Conservation (phyloP, 495 filamentous ascomycete genomes). For the Penicillium fimorum region DNA sequence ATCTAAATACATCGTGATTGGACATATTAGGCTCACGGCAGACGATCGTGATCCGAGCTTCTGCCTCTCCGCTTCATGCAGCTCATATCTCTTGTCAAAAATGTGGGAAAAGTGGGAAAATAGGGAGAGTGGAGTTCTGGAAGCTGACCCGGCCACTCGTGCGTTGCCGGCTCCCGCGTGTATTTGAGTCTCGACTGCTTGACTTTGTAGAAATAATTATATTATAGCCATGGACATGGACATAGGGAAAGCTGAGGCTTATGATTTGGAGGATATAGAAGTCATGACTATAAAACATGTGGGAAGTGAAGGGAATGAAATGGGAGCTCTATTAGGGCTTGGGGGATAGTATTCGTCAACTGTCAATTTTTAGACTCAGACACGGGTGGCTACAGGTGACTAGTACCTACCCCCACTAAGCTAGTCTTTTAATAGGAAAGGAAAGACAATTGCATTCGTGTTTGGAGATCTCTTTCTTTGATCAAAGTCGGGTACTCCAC, state of each 20-base stretch:
- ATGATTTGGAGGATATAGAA: neutral
- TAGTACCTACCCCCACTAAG: slow-evolving; percentile 3
- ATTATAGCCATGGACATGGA: neutral
- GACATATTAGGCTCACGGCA: neutral
- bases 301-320: neutral
- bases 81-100: slow-evolving; percentile 13
- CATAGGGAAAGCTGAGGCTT: neutral
- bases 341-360: slow-evolving; percentile 2
- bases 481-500: neutral
- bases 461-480: neutral
- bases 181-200: neutral
- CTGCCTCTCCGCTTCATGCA: slow-evolving; percentile 12
- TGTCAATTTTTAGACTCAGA: neutral
- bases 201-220: neutral
- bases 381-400: slow-evolving; percentile 1
- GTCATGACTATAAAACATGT: neutral
- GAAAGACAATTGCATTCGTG: slow-evolving; percentile 9
- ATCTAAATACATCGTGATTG: neutral
- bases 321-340: neutral
- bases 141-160: slow-evolving; percentile 10
- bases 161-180: neutral
- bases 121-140: slow-evolving; percentile 1
- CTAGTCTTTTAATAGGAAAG: neutral
- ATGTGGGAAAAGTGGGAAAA: too few relatives aligned
- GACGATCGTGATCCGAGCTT: slow-evolving; percentile 17